Base-by-base conservation (phyloP, 2,329 filamentous ascomycete genomes). In the Fusarium sp. region DNA sequence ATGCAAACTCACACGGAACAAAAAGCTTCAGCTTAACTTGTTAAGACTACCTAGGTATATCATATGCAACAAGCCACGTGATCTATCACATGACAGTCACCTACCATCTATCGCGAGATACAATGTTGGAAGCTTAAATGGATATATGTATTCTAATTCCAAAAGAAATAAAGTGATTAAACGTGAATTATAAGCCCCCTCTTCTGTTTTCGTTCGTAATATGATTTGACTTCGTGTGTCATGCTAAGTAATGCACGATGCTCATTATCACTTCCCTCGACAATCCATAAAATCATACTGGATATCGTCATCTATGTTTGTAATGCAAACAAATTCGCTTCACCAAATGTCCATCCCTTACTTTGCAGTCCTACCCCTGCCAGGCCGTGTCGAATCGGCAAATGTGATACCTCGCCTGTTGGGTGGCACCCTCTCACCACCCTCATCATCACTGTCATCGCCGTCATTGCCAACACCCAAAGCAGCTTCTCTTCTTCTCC, bases 401-500 rank as follows among this genome's bases (percentile, higher is more conserved):
- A 90, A 90, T 23, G 88, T 81, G 65, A 90, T 90, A 5, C 87
- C 87, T 39, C 84, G 83, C 62, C 83, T 81, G 22, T 80, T 73
- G 2, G 84, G 82, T 3, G 84, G 83, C 56, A 87, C 83, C 72
- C 85, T 76, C 48, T 83, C 82, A 25, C 81, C 84, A 65, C 87
- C 85, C 61, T 88, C 87, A 23, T 89, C 88, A 23, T 80, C 79
- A 27, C 75, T 79, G 33, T 89, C 71, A 6, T 71, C 72, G 9
- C 52, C 68, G 84, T 11, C 82, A 9, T 77, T 75, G 17, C 80
- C 79, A 63, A 91, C 82, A 11, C 92, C 91, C 3, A 95, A 80
- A 2, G 92, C 92, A 2, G 91, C 91, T 71, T 93, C 88, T 71
- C 92, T 86, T 53, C 92, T 83, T 40, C 91, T 85, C 57, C 90